Conservation (phyloP, 345 rosid species). For the Citrus glauca region DNA sequence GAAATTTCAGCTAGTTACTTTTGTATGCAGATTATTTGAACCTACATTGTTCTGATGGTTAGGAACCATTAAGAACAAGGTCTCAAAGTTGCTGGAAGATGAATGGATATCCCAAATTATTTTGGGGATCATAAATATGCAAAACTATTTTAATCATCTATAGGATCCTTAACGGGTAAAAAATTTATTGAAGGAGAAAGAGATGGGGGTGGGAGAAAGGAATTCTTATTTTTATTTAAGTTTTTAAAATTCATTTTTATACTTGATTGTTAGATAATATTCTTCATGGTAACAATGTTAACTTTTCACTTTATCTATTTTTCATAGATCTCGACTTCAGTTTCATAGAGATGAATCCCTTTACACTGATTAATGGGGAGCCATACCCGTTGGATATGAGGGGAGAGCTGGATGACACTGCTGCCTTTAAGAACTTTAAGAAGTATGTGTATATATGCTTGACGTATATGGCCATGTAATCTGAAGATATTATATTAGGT, state of each 20-base stretch:
- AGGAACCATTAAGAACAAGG: not conserved
- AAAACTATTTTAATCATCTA: not conserved
- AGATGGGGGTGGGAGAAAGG: not conserved
- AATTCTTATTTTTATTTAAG: not conserved
- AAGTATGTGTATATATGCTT: conserved; percentile 38
- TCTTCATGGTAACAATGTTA: not conserved
- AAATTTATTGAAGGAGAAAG: not conserved
- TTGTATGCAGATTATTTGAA: not conserved
- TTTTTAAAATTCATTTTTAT: not conserved
- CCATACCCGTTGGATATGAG: conserved; percentile 98
- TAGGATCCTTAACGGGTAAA: not conserved
- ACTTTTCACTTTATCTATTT: conserved; percentile 1
- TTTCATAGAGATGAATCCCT: conserved; percentile 94
- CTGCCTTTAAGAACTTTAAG: conserved; percentile 92
- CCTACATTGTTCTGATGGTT: not conserved
- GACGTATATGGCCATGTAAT: not conserved
- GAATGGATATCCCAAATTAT: not conserved
- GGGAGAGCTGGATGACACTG: conserved; percentile 95
- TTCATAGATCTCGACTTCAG: conserved; percentile 83
- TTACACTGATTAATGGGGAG: conserved; percentile 78
- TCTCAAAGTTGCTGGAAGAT: not conserved
- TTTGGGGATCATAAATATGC: not conserved
- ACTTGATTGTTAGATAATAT: not conserved
- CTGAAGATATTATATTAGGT: not conserved
- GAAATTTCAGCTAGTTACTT: not conserved